These are phyloP conservation scores for Penicillium polonicum DNA, from an alignment of 2,329 filamentous ascomycete genomes.

Conservation along the genomic window DNA sequence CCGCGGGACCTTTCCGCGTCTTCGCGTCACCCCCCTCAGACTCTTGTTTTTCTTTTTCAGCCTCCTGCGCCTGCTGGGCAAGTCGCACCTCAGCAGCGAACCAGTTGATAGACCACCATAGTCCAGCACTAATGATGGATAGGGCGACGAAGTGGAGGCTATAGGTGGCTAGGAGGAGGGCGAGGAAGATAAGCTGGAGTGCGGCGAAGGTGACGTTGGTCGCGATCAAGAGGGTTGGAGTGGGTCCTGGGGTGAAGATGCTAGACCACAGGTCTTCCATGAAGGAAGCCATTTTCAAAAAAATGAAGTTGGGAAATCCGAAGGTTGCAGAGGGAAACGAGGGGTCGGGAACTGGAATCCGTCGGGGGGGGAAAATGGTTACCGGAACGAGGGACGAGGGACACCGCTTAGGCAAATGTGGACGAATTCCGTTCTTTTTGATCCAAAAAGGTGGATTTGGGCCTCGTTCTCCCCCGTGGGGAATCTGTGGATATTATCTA, in stretches of 20 bases:
- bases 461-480: background rate
- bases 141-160: constrained; percentile 87
- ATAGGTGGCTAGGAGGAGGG: constrained; percentile 75
- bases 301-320: constrained; percentile 13
- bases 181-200: constrained; percentile 74
- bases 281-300: constrained; percentile 48
- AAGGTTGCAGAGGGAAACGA: constrained; percentile 6
- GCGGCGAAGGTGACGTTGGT: constrained; percentile 86
- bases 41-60: constrained; percentile 47
- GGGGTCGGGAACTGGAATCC: constrained; percentile 27
- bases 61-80: constrained; percentile 49
- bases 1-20: constrained; percentile 31
- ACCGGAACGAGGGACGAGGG: background rate
- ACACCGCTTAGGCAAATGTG: background rate
- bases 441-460: background rate
- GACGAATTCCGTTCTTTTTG: background rate
- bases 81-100: constrained; percentile 69
- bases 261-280: constrained; percentile 81
- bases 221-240: constrained; percentile 80
- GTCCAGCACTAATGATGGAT: constrained; percentile 71
- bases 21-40: constrained; percentile 30
- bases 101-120: constrained; percentile 98
- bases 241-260: constrained; percentile 89
- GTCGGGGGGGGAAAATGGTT: constrained; percentile 10
- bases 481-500: background rate